Percentiles rank a stretch among this genome's conserved stretches.
These are phyloP conservation scores for Eremothecium cymbalariae DNA, from an alignment of 1,139 yeast genomes.

Conservation along the genomic window DNA sequence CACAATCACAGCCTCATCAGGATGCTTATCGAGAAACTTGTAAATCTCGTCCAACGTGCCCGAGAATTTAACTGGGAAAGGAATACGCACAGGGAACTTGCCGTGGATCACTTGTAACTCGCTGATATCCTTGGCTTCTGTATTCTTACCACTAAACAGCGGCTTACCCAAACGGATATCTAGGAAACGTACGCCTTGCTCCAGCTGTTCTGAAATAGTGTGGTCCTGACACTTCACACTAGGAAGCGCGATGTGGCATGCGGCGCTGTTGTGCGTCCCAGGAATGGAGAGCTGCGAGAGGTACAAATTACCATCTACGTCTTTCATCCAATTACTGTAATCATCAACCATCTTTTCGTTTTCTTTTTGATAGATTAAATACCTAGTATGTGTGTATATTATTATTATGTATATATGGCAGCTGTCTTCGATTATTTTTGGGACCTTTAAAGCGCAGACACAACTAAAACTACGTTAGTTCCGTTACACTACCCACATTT, in stretches of 20 bases:
- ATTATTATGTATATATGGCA: no score
- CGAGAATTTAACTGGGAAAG: slow-evolving; percentile 46
- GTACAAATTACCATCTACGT: slow-evolving; percentile 44
- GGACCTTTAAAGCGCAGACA: no score
- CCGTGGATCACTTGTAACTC: slow-evolving; percentile 69
- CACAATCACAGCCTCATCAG: slow-evolving; percentile 55
- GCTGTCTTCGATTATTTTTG: no score
- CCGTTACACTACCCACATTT: no score
- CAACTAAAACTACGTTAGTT: no score
- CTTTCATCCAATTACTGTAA: slow-evolving; percentile 44
- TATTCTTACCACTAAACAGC: slow-evolving; percentile 37
- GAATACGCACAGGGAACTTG: slow-evolving; percentile 61
- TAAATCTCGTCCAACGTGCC: slow-evolving; percentile 50
- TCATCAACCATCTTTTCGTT: slow-evolving; percentile 21
- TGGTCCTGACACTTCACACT: slow-evolving; percentile 74
- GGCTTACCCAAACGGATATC: slow-evolving; percentile 56
- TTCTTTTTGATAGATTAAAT: no score
- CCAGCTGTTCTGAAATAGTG: slow-evolving; percentile 51
- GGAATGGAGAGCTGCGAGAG: slow-evolving; percentile 57
- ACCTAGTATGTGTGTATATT: no score
- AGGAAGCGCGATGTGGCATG: slow-evolving; percentile 66
- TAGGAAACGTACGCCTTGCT: slow-evolving; percentile 65
- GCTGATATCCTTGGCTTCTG: slow-evolving; percentile 39
- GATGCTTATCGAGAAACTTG: slow-evolving; percentile 44
- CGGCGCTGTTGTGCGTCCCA: slow-evolving; percentile 77